phyloP scores from a whole-genome alignment of 2,329 filamentous ascomycete species.

The Colletotrichum brevisporum region DNA sequence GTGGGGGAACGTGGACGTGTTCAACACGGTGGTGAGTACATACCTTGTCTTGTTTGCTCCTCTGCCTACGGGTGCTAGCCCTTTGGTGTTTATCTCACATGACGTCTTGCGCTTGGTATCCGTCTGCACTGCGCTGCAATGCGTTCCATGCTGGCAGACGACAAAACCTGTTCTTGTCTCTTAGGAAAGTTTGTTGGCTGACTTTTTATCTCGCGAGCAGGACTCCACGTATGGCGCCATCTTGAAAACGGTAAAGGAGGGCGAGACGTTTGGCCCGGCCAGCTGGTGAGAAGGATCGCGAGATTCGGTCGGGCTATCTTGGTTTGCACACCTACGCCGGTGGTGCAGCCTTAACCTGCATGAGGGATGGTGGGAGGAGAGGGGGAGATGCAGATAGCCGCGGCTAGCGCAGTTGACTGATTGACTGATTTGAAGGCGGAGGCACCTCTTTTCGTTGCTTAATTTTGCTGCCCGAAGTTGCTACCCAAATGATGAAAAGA shows the following conservation, averaged over 20 bases:
- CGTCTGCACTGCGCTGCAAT: no score
- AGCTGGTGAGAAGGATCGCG: conserved; percentile 47
- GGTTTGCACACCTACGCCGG: conserved; percentile 7
- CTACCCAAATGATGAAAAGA: conserved; percentile 16
- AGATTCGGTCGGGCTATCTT: not conserved
- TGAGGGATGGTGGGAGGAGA: not conserved
- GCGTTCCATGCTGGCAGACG: not conserved
- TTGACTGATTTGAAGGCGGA: not conserved
- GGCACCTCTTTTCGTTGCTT: not conserved
- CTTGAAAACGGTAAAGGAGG: conserved; percentile 43
- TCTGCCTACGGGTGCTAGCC: no score
- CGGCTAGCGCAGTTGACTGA: conserved; percentile 21
- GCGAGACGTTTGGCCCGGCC: conserved; percentile 50
- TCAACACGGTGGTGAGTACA: conserved; percentile 48
- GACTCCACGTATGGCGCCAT: conserved; percentile 45
- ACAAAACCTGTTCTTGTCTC: not conserved
- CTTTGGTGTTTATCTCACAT: no score
- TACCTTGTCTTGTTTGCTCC: not conserved
- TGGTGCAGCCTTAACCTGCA: not conserved
- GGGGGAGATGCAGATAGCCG: conserved; percentile 25
- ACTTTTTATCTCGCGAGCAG: conserved; percentile 20
- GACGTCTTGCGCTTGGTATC: no score
- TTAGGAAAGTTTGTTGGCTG: not conserved
- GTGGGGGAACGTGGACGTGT: conserved; percentile 67
- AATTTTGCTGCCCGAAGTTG: conserved; percentile 34